These are phyloP conservation scores for Serendipita vermifera DNA, from an alignment of 768 basidiomycete genomes.

Conservation along the genomic window DNA sequence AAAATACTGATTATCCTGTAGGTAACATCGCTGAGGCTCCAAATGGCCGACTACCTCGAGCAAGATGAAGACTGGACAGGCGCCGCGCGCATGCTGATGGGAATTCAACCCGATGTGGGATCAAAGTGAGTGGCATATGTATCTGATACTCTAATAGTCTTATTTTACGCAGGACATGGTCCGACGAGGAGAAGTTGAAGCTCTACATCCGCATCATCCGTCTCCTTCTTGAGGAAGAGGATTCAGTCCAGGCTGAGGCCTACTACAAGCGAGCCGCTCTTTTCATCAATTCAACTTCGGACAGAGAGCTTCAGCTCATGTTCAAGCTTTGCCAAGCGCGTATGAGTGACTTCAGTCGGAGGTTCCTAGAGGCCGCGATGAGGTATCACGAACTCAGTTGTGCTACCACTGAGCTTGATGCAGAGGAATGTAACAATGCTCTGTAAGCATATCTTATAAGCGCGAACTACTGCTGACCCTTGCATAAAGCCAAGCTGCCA, in stretches of 20 bases:
- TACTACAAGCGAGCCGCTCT: conserved; percentile 94
- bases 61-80: conserved; percentile 86
- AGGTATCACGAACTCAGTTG: conserved; percentile 83
- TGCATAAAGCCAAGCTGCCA: conserved; percentile 53
- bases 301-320: conserved; percentile 66
- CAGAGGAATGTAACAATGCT: conserved; percentile 81
- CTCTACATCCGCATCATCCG: conserved; percentile 92
- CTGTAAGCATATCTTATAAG: conserved; percentile 42
- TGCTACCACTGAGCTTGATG: conserved; percentile 81
- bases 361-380: conserved; percentile 87
- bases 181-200: conserved; percentile 76
- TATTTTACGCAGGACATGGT: conserved; percentile 34
- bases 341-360: conserved; percentile 81
- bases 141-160: not conserved
- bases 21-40: conserved; percentile 73
- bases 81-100: conserved; percentile 84
- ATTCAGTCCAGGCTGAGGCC: conserved; percentile 93
- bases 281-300: conserved; percentile 63
- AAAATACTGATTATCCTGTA: conserved; percentile 22
- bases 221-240: conserved; percentile 87
- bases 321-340: conserved; percentile 92
- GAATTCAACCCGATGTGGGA: conserved; percentile 81
- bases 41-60: conserved; percentile 85
- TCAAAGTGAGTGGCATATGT: conserved; percentile 43
- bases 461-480: not conserved